phyloP scores from a whole-genome alignment of 345 rosid genomes.

The Conringia planisiliqua region DNA sequence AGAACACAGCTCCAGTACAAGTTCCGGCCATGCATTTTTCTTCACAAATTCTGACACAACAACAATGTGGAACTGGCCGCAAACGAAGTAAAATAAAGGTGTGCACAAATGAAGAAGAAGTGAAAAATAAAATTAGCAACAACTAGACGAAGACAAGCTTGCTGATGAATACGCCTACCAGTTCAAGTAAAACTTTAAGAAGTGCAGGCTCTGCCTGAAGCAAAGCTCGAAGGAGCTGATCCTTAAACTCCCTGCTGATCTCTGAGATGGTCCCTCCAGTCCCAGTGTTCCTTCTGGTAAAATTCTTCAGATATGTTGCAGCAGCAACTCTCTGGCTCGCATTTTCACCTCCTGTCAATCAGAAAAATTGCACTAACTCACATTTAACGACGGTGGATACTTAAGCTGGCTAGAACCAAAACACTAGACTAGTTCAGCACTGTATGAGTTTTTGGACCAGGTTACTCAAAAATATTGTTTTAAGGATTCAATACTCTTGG shows the following conservation, averaged over 20 bases:
- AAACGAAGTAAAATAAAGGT: constrained; percentile 1
- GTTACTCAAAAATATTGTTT: too few relatives aligned
- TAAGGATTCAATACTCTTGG: neutral
- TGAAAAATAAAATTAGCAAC: neutral
- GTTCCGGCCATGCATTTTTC: constrained; percentile 77
- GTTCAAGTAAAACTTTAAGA: constrained; percentile 78
- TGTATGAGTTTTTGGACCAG: neutral
- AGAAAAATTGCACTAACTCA: neutral
- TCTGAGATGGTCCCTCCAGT: constrained; percentile 33
- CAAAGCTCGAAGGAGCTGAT: constrained; percentile 59
- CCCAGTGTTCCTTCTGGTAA: constrained; percentile 47
- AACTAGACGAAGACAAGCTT: neutral
- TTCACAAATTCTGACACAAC: constrained; percentile 61
- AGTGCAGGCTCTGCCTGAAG: constrained; percentile 56
- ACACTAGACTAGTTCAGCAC: neutral
- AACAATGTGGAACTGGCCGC: constrained; percentile 58
- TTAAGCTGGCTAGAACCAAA: neutral
- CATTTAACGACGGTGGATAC: neutral
- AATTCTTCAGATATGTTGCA: constrained; percentile 73
- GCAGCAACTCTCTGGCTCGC: constrained; percentile 70
- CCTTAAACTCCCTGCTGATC: constrained; percentile 69
- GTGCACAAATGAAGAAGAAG: constrained; percentile 2
- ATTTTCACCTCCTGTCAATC: constrained; percentile 50
- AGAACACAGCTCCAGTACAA: constrained; percentile 55
- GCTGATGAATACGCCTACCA: constrained; percentile 38